Base-by-base conservation (phyloP, 75 land plant species). In the Cunninghamia lanceolata region DNA sequence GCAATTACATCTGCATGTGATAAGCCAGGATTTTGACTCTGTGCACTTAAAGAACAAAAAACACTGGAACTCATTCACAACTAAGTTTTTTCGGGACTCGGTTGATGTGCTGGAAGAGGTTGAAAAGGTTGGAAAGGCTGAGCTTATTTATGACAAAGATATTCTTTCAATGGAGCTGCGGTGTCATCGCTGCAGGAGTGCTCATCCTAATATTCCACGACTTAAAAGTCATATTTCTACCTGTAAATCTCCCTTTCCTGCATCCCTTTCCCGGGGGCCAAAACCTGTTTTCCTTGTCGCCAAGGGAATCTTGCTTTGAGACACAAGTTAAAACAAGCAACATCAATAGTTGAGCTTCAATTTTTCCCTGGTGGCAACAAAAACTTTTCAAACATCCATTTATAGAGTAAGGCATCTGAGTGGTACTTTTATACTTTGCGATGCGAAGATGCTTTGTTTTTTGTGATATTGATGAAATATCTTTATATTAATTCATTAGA, bases 51-150 rank as follows among this genome's bases (percentile, higher is more conserved):
- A 96, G 89, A 94, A 97, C 84, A 97, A 97, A 89, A 97, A 96
- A 87, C 99, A 97, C 82, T 97, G 99, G 99, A 97, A 97, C 86
- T 95, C 99, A 14, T 97, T 97, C 87, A 97, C 91, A 54, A 91
- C 95, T 36, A 85, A 70, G 11, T 97, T 97, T 84, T 97, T 97
- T 83, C 90, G 91, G 39, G 99, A 97, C 86, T 96, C 99, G 25
- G 88, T 88, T n/a, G 94, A 93, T 84, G 95, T 96, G 21, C 89
- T 97, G 34, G 89, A 92, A 46, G 96, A 97, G 74, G 82, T 97
- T 9, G 91, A 85, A 35, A 82, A 88, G 17, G 52, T 82, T 79
- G 99, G 99, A 21, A 87, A 84, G 56, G 92, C 91, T 0, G 84
- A 66, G 25, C 19, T 91, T 35, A 87, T 30, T 53, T 82, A 88